Percentiles rank a stretch among this genome's conserved stretches.
phyloP scores from a whole-genome alignment of 2,329 filamentous ascomycete genomes.

The Ascochyta koolunga region DNA sequence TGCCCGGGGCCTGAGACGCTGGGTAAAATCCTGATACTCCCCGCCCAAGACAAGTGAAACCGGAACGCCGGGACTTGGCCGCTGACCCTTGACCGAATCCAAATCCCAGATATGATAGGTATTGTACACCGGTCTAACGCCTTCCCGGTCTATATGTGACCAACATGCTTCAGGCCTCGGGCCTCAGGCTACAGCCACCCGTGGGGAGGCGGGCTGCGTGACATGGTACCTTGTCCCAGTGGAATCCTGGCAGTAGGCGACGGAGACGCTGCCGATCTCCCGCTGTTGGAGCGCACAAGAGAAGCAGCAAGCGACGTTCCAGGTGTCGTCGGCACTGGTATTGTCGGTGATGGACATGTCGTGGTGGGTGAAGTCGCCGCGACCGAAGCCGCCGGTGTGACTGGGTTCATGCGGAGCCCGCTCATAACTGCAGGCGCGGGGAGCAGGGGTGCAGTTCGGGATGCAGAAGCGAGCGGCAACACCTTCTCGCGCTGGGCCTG shows the following conservation, averaged over 20 bases:
- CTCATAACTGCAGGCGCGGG: slow-evolving; percentile 26
- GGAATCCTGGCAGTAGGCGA: slow-evolving; percentile 43
- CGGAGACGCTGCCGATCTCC: slow-evolving; percentile 20
- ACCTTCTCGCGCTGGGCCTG: slow-evolving; percentile 44
- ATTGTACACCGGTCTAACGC: slow-evolving; percentile 6
- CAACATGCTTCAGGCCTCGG: neutral
- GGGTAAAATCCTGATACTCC: neutral
- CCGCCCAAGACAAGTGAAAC: slow-evolving; percentile 7
- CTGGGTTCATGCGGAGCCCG: slow-evolving; percentile 45
- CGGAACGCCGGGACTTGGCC: slow-evolving; percentile 6
- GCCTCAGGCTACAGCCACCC: slow-evolving; percentile 31
- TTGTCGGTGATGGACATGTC: slow-evolving; percentile 12
- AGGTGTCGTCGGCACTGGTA: slow-evolving; percentile 22
- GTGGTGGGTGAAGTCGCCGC: slow-evolving; percentile 20
- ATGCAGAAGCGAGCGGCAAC: slow-evolving; percentile 38
- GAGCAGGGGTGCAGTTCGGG: slow-evolving; percentile 3
- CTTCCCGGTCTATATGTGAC: slow-evolving; percentile 10
- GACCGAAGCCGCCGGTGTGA: slow-evolving; percentile 31
- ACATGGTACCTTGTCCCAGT: slow-evolving; percentile 46
- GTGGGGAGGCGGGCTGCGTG: slow-evolving; percentile 39
- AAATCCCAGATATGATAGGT: neutral
- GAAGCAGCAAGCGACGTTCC: neutral
- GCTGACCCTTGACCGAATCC: neutral
- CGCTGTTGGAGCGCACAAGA: slow-evolving; percentile 19
- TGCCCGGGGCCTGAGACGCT: neutral